Evolutionary conservation across 1,284 basidiomycete species (phyloP).

Genomic region (Naganishia albida): DNA sequence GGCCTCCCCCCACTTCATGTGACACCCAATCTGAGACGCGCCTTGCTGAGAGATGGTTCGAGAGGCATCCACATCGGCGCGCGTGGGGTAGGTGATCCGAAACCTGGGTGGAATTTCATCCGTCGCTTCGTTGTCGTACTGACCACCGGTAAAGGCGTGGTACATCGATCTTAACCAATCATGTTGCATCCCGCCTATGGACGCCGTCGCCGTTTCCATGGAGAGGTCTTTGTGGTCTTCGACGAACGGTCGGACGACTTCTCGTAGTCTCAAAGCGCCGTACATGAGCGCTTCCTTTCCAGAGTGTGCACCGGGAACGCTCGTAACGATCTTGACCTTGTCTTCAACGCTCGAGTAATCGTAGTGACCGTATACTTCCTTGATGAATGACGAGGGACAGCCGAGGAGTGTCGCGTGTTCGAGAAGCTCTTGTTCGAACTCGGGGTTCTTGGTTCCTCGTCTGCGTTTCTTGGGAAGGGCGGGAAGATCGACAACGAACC

Average conservation of each 20-base stretch:
- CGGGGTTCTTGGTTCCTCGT: conserved; percentile 1
- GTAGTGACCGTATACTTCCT: conserved; percentile 27
- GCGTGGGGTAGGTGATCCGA: conserved; percentile 30
- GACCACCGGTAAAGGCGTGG: conserved; percentile 33
- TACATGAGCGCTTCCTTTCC: conserved; percentile 28
- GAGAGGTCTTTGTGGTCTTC: conserved; percentile 1
- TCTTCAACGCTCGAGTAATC: conserved; percentile 31
- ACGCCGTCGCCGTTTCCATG: conserved; percentile 33
- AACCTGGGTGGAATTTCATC: conserved; percentile 5
- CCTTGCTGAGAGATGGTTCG: conserved; percentile 26
- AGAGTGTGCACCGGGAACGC: conserved; percentile 28
- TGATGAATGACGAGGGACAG: conserved; percentile 30
- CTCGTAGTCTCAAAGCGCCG: conserved; percentile 29
- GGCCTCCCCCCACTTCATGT: conserved; percentile 28
- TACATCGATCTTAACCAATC: conserved; percentile 32
- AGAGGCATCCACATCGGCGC: conserved; percentile 27
- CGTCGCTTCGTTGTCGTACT: conserved; percentile 12
- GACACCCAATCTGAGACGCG: conserved; percentile 33
- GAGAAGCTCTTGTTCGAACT: conserved; percentile 34
- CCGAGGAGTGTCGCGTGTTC: conserved; percentile 31
- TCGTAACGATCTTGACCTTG: conserved; percentile 26
- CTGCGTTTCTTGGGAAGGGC: conserved; percentile 7
- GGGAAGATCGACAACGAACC: conserved; percentile 35
- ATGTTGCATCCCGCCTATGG: conserved; percentile 30
- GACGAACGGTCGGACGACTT: conserved; percentile 30